These are phyloP conservation scores for Aspergillus glaucus DNA, from an alignment of 2,329 filamentous ascomycete genomes.

Conservation along the genomic window DNA sequence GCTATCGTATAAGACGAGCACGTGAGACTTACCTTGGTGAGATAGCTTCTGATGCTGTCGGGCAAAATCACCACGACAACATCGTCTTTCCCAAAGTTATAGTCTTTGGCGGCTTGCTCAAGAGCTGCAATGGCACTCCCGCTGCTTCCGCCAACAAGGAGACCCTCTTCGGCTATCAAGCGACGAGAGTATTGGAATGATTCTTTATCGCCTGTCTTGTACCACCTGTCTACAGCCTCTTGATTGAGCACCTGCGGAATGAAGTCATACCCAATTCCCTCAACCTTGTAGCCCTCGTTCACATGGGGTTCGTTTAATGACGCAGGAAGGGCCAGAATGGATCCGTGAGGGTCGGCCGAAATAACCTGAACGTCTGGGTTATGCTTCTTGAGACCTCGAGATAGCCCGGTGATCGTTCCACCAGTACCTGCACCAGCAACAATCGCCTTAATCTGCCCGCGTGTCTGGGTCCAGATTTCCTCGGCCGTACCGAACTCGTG, in stretches of 20 bases:
- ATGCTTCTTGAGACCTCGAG: constrained; percentile 80
- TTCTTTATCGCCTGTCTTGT: constrained; percentile 92
- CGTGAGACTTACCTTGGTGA: constrained; percentile 61
- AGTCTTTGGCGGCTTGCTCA: constrained; percentile 68
- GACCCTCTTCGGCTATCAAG: constrained; percentile 86
- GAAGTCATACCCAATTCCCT: constrained; percentile 98
- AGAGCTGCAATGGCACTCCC: constrained; percentile 84
- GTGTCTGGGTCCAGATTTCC: constrained; percentile 91
- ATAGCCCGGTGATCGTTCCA: constrained; percentile 87
- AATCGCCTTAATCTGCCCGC: constrained; percentile 72
- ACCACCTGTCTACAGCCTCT: constrained; percentile 80
- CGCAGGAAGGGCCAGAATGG: constrained; percentile 78
- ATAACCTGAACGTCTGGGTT: constrained; percentile 79
- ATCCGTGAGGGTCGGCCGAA: constrained; percentile 86
- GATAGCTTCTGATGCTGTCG: constrained; percentile 94
- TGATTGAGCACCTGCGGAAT: constrained; percentile 88
- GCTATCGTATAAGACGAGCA: background rate
- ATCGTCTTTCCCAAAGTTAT: constrained; percentile 73
- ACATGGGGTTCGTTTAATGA: constrained; percentile 69
- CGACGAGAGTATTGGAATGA: constrained; percentile 86
- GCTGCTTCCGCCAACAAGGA: constrained; percentile 88
- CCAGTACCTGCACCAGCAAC: constrained; percentile 92
- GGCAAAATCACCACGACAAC: constrained; percentile 86
- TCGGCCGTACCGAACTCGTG: constrained; percentile 93
- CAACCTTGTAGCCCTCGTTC: constrained; percentile 91